Conservation (phyloP, 805 yeast species). For the Yarrowia porcina region DNA sequence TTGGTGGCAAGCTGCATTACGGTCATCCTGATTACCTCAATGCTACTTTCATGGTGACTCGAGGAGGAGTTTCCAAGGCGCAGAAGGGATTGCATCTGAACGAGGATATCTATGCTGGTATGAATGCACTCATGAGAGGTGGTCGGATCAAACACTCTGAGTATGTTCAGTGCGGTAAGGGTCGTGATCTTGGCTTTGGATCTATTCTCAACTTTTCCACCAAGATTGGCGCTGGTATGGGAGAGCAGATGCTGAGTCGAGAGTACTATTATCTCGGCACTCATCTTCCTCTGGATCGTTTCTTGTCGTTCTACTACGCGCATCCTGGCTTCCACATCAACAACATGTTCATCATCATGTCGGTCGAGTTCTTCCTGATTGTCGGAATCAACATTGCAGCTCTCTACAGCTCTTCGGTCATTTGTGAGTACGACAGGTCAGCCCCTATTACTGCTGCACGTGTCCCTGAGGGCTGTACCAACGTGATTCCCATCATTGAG, state of each 20-base stretch:
- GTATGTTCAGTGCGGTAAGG: slow-evolving; percentile 82
- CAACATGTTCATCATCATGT: slow-evolving; percentile 67
- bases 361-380: slow-evolving; percentile 60
- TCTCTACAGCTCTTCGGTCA: slow-evolving; percentile 55
- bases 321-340: slow-evolving; percentile 85
- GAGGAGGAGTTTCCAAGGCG: slow-evolving; percentile 86
- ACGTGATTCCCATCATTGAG: slow-evolving; percentile 63
- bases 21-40: slow-evolving; percentile 86
- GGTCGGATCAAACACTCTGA: slow-evolving; percentile 84
- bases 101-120: slow-evolving; percentile 85
- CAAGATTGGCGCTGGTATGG: slow-evolving; percentile 88
- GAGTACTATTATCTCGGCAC: slow-evolving; percentile 78
- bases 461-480: slow-evolving; percentile 66
- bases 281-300: slow-evolving; percentile 72
- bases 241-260: slow-evolving; percentile 79
- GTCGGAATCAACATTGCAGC: slow-evolving; percentile 61
- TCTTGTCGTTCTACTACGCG: slow-evolving; percentile 76
- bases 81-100: slow-evolving; percentile 79
- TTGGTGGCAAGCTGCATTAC: slow-evolving; percentile 80
- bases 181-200: slow-evolving; percentile 80
- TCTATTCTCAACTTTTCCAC: slow-evolving; percentile 79
- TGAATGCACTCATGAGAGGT: slow-evolving; percentile 73
- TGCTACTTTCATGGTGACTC: slow-evolving; percentile 70
- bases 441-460: slow-evolving; percentile 60
- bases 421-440: slow-evolving; percentile 59